Base-by-base conservation (phyloP, 225 moss, liverwort and hornwort genomes). In the Lunularia cruciata region DNA sequence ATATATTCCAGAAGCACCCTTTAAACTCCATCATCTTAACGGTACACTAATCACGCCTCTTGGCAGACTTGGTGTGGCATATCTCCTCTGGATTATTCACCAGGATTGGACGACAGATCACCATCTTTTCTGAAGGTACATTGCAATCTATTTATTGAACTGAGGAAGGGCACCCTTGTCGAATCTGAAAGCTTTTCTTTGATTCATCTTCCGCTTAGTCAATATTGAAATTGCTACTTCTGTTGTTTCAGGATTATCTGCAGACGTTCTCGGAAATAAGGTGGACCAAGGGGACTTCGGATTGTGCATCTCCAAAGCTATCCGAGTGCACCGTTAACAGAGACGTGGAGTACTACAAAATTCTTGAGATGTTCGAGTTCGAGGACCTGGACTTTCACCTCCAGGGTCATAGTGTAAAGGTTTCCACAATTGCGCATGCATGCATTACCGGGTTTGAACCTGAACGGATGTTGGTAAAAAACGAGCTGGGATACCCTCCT, bases 61-160 rank as follows among this genome's bases (percentile, higher is more conserved):
- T 23, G 53, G 27, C 73, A 78, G 78, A 57, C 16, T 0, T 73
- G 73, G 69, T 64, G 47, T 57, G 64, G 64, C 69, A 52, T 64
- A 37, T 73, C 47, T 33, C n/a, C 51, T 59, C 51, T 42, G 37
- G 28, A 37, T 12, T 47, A 13, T 49, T 33, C 40, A 46, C 39
- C 31, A 27, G 69, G 58, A 22, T 18, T 16, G 19, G 53, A 59
- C 33, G 25, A 36, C 11, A 36, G 3, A 19, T 31, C 2, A 32
- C 39, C 60, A 14, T n/a, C 13, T 28, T 9, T 26, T 30, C n/a
- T 38, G 20, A 54, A 78, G 78, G 78, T 73, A 49, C 4, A 28
- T 25, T 15, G 23, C 36, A 2, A 3, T 10, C 0, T 31, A 3
- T 33, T 58, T 35, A 19, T 27, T 16, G 18, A 58, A 3, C 57